Percentiles rank a stretch among this genome's conserved stretches.
Conservation (phyloP, 352 stramenopile genomes). For the Pythium guiyangense region DNA sequence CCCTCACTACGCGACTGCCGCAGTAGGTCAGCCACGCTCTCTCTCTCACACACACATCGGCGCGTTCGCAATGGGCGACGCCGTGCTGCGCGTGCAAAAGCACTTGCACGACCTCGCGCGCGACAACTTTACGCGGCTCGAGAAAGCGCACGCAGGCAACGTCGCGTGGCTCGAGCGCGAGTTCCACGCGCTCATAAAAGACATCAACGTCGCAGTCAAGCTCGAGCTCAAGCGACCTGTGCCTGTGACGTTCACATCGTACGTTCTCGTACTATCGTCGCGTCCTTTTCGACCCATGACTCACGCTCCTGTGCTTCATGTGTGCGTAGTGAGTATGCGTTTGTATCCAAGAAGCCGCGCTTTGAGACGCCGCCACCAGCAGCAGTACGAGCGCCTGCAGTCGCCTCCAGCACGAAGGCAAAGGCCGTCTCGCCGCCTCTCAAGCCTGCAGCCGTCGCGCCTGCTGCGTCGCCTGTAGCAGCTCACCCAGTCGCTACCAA, state of each 20-base stretch:
- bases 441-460: not conserved
- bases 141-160: constrained; percentile 37
- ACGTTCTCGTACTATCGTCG: constrained; percentile 7
- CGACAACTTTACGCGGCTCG: constrained; percentile 44
- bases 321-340: constrained; percentile 10
- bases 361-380: not conserved
- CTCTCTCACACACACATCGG: too few species aligned
- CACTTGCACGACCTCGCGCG: constrained; percentile 48
- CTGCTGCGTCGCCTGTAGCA: too few species aligned
- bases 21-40: not conserved
- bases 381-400: constrained; percentile 1
- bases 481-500: too few species aligned
- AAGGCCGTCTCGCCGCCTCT: not conserved
- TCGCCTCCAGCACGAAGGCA: not conserved
- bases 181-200: constrained; percentile 37
- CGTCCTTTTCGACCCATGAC: not conserved
- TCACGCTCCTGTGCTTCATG: not conserved
- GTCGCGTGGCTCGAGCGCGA: constrained; percentile 47
- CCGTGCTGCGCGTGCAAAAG: constrained; percentile 53
- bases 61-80: constrained; percentile 69
- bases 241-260: constrained; percentile 11
- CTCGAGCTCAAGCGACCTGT: constrained; percentile 29
- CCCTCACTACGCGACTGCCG: not conserved
- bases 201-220: constrained; percentile 42
- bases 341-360: constrained; percentile 11